phyloP scores from a whole-genome alignment of 352 stramenopile species.

The Phytophthora syringae region DNA sequence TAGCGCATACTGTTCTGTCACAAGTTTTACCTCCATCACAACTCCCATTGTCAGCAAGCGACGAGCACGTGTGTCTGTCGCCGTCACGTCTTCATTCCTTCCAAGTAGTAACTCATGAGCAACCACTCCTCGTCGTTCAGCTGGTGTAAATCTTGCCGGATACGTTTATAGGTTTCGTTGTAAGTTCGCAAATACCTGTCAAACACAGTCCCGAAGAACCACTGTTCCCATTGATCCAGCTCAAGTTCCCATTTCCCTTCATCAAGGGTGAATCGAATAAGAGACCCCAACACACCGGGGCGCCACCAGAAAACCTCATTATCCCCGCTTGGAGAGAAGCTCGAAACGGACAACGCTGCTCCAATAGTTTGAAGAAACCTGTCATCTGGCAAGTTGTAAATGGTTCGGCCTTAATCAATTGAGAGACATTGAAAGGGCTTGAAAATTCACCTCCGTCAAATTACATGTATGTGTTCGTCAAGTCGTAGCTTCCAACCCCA shows the following conservation, averaged over 20 bases:
- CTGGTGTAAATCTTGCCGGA: not conserved
- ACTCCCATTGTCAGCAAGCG: constrained; percentile 9
- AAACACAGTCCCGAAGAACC: not conserved
- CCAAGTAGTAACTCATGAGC: constrained; percentile 2
- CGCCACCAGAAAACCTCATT: not conserved
- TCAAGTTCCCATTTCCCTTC: not conserved
- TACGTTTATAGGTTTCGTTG: not conserved
- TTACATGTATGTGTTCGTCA: not conserved
- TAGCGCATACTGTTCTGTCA: not conserved
- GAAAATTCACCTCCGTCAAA: not conserved
- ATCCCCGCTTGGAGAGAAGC: not conserved
- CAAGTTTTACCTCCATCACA: not conserved
- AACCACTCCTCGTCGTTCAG: constrained; percentile 1
- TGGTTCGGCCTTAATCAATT: not conserved
- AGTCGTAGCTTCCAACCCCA: constrained; percentile 6
- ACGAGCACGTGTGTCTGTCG: not conserved
- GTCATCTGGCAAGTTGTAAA: not conserved
- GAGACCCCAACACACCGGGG: not conserved
- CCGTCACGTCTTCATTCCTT: not conserved
- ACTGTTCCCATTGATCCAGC: constrained; percentile 2
- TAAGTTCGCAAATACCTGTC: not conserved
- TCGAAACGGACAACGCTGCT: not conserved
- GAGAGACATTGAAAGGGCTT: constrained; percentile 10
- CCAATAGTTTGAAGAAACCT: not conserved
- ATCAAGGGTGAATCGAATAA: constrained; percentile 7